A percentile compares a stretch with the other conserved stretches of the same genome.
These are phyloP conservation scores for Rickenella mellea DNA, from an alignment of 768 basidiomycete species.

Conservation along the genomic window DNA sequence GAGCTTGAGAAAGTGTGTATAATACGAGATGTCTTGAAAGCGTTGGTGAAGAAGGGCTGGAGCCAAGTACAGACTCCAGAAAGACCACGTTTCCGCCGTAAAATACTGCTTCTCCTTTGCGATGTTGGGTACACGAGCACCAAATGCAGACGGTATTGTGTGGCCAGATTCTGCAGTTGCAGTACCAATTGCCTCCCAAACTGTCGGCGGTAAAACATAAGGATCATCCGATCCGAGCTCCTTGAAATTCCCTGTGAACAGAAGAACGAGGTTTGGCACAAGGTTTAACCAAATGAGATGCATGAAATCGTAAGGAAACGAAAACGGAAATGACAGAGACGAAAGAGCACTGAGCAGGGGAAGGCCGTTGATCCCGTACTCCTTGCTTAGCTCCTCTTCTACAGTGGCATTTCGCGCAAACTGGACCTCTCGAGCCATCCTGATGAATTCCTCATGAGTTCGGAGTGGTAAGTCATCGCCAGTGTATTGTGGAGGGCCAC, in stretches of 20 bases:
- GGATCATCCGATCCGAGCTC: too few species aligned
- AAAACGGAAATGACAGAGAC: conserved; percentile 20
- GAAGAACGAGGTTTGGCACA: conserved; percentile 26
- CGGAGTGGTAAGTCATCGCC: conserved; percentile 19
- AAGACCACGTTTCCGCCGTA: conserved; percentile 17
- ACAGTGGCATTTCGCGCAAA: too few species aligned
- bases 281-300: conserved; percentile 29
- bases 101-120: conserved; percentile 8
- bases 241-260: conserved; percentile 34
- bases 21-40: conserved; percentile 14
- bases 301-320: conserved; percentile 29
- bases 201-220: too few species aligned
- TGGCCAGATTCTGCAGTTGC: conserved; percentile 6
- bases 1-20: conserved; percentile 16
- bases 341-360: conserved; percentile 26
- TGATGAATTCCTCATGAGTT: background rate
- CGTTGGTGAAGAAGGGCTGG: conserved; percentile 13
- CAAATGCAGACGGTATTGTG: conserved; percentile 13
- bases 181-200: conserved; percentile 16
- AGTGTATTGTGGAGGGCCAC: background rate
- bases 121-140: conserved; percentile 10
- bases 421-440: background rate
- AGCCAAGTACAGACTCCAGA: conserved; percentile 16
- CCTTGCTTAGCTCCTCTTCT: conserved; percentile 11
- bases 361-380: conserved; percentile 26